Conservation (phyloP, 2,329 filamentous ascomycete genomes). For the Scedosporium apiospermum region DNA sequence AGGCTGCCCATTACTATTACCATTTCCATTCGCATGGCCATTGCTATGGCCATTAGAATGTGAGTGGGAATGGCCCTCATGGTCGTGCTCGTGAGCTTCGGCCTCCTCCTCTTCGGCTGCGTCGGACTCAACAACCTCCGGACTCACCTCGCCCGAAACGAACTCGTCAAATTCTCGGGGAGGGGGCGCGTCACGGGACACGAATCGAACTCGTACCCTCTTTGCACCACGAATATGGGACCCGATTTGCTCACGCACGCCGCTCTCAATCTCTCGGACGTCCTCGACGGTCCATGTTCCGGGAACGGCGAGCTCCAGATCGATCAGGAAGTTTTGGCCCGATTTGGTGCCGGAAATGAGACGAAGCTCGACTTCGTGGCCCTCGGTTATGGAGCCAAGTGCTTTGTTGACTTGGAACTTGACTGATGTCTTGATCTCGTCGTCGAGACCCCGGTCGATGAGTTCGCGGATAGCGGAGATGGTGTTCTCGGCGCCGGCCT, state of each 20-base stretch:
- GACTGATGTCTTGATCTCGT: constrained; percentile 68
- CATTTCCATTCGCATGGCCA: not conserved
- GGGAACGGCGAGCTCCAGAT: constrained; percentile 77
- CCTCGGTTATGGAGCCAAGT: constrained; percentile 40
- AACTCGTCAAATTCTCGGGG: constrained; percentile 63
- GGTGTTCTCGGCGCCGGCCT: constrained; percentile 82
- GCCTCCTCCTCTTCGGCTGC: constrained; percentile 34
- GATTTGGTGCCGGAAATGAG: constrained; percentile 87
- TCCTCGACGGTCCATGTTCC: constrained; percentile 65
- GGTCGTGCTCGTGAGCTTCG: constrained; percentile 28
- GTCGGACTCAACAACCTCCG: constrained; percentile 31
- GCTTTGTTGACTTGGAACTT: constrained; percentile 54
- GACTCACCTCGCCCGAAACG: constrained; percentile 56
- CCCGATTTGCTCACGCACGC: constrained; percentile 63
- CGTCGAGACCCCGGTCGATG: constrained; percentile 81
- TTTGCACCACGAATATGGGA: constrained; percentile 74
- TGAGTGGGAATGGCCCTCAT: constrained; percentile 13
- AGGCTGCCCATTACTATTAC: not conserved
- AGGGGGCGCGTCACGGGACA: constrained; percentile 50
- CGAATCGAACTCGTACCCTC: constrained; percentile 74
- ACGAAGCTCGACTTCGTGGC: constrained; percentile 57
- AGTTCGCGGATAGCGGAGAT: constrained; percentile 74
- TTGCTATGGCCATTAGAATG: constrained; percentile 1
- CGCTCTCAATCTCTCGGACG: constrained; percentile 60
- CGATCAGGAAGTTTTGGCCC: constrained; percentile 91